A percentile compares a stretch with the other conserved stretches of the same genome.
Evolutionary conservation across 768 basidiomycete species (phyloP).

Genomic region (Leccinum incarnatum): DNA sequence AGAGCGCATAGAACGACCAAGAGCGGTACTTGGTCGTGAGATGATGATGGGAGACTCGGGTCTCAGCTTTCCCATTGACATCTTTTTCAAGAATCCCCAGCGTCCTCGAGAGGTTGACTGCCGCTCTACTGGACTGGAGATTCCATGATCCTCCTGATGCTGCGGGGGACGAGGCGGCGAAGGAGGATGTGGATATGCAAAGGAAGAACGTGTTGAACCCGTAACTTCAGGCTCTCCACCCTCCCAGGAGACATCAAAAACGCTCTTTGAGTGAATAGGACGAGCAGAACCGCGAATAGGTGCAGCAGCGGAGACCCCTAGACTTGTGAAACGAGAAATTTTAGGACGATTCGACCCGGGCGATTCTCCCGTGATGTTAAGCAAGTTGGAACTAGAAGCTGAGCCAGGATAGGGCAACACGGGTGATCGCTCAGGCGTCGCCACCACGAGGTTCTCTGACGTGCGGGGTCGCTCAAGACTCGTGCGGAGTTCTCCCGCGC

Average conservation of each 20-base stretch:
- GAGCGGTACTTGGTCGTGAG: conserved; percentile 38
- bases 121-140: conserved; percentile 25
- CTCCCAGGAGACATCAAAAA: conserved; percentile 52
- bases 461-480: conserved; percentile 30
- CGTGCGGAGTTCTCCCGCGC: conserved; percentile 72
- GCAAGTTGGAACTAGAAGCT: conserved; percentile 67
- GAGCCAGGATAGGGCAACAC: conserved; percentile 56
- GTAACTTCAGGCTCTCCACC: conserved; percentile 15
- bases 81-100: conserved; percentile 97
- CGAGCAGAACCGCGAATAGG: conserved; percentile 37
- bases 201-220: conserved; percentile 23
- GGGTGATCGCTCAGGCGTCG: conserved; percentile 40
- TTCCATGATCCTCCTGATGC: conserved; percentile 13
- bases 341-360: conserved; percentile 36
- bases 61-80: conserved; percentile 95
- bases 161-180: conserved; percentile 27
- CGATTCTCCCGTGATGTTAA: conserved; percentile 35
- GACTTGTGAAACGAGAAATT: conserved; percentile 60
- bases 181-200: conserved; percentile 21
- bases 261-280: conserved; percentile 38
- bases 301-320: conserved; percentile 47
- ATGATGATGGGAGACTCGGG: conserved; percentile 46
- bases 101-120: conserved; percentile 45
- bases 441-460: conserved; percentile 26
- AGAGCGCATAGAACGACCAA: conserved; percentile 14